Evolutionary conservation across 2,329 filamentous ascomycete species (phyloP).

Genomic region (Fusarium sp.): DNA sequence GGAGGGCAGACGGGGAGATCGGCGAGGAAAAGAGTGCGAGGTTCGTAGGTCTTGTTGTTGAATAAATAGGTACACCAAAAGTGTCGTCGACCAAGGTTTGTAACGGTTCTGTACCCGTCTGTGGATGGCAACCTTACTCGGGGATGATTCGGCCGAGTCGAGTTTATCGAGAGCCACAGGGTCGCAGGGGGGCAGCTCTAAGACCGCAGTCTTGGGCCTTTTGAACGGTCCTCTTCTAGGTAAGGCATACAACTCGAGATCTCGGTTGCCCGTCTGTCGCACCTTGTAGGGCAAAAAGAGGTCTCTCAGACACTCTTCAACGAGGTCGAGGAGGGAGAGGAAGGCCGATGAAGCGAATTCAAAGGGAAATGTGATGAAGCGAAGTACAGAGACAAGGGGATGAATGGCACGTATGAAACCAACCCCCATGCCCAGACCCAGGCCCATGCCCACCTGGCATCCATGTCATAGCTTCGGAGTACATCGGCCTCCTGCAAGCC

Average conservation of each 20-base stretch:
- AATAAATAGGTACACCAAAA: not conserved
- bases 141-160: conserved; percentile 29
- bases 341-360: not conserved
- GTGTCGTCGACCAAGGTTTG: conserved; percentile 1
- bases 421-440: not conserved
- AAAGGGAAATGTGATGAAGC: not conserved
- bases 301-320: not conserved
- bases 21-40: not conserved
- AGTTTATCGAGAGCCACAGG: conserved; percentile 7
- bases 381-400: conserved; percentile 10
- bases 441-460: not conserved
- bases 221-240: not conserved
- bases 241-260: not conserved
- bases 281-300: not conserved
- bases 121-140: conserved; percentile 19
- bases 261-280: not conserved
- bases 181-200: not conserved
- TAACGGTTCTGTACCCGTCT: conserved; percentile 4
- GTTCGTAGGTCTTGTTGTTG: conserved; percentile 2
- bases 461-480: conserved; percentile 8
- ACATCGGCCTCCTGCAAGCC: conserved; percentile 11
- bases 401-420: conserved; percentile 4
- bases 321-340: not conserved
- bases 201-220: not conserved
- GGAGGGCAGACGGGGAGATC: not conserved